Evolutionary conservation across 2,329 filamentous ascomycete species (phyloP).

Genomic region (Endocalyx cinctus): DNA sequence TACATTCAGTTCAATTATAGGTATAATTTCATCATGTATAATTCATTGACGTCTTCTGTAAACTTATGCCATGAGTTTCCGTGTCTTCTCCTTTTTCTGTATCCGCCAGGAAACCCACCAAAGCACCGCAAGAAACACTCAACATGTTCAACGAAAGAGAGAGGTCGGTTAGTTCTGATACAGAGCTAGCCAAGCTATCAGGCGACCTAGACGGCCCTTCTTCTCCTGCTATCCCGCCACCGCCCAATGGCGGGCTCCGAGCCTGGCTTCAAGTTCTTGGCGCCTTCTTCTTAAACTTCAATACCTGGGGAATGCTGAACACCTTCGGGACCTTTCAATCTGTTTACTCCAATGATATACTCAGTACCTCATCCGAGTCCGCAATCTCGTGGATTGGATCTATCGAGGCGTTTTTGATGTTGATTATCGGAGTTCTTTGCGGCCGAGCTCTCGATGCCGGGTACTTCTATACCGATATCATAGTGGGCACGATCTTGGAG

Average conservation of each 20-base stretch:
- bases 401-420: slow-evolving; percentile 31
- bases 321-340: slow-evolving; percentile 33
- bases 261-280: slow-evolving; percentile 39
- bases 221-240: no score
- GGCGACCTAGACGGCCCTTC: no score
- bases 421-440: slow-evolving; percentile 25
- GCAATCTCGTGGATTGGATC: slow-evolving; percentile 40
- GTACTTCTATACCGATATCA: slow-evolving; percentile 14
- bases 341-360: slow-evolving; percentile 35
- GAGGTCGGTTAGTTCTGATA: no score
- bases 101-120: no score
- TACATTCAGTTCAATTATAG: no score
- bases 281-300: slow-evolving; percentile 27
- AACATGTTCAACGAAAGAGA: no score
- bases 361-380: slow-evolving; percentile 30
- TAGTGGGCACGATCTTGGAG: slow-evolving; percentile 22
- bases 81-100: no score
- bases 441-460: slow-evolving; percentile 28
- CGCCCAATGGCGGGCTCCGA: slow-evolving; percentile 27
- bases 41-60: no score
- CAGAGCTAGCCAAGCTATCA: no score
- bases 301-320: slow-evolving; percentile 16
- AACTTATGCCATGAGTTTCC: no score
- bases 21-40: no score
- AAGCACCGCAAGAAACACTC: no score